phyloP scores from a whole-genome alignment of 2,329 filamentous ascomycete genomes.

The Raffaelea ambrosiae region DNA sequence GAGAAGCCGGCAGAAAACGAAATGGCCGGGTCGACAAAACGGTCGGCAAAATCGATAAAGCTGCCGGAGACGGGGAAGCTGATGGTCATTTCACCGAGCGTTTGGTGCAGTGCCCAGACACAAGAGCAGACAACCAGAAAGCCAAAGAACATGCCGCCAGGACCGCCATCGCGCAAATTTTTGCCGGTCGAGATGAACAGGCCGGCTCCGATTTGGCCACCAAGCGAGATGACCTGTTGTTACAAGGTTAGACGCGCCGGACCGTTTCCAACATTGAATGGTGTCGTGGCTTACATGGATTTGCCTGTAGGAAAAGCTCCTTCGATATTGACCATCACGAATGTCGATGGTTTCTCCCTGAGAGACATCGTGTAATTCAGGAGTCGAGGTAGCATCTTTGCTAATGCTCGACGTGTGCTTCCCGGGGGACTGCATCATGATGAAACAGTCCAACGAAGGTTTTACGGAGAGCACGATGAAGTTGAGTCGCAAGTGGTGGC shows the following conservation, averaged over 20 bases:
- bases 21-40: slow-evolving; percentile 7
- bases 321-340: neutral
- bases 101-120: slow-evolving; percentile 5
- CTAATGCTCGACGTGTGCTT: neutral
- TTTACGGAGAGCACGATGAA: no score
- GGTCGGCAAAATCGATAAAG: slow-evolving; percentile 6
- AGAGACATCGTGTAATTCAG: neutral
- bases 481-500: no score
- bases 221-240: slow-evolving; percentile 6
- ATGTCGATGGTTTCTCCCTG: neutral
- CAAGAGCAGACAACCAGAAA: slow-evolving; percentile 5
- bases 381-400: neutral
- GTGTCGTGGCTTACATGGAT: slow-evolving; percentile 5
- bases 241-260: no score
- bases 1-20: slow-evolving; percentile 4
- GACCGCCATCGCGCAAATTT: slow-evolving; percentile 4
- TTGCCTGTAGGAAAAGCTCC: slow-evolving; percentile 1
- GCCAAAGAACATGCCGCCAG: slow-evolving; percentile 3
- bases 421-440: neutral
- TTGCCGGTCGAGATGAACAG: slow-evolving; percentile 7
- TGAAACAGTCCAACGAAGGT: no score
- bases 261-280: no score
- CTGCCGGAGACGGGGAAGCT: slow-evolving; percentile 2
- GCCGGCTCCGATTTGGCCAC: slow-evolving; percentile 6
- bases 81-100: slow-evolving; percentile 8